Percentiles rank a stretch among this genome's conserved stretches.
Evolutionary conservation across 2,329 filamentous ascomycete species (phyloP).

Genomic region (Parastagonospora nodorum): DNA sequence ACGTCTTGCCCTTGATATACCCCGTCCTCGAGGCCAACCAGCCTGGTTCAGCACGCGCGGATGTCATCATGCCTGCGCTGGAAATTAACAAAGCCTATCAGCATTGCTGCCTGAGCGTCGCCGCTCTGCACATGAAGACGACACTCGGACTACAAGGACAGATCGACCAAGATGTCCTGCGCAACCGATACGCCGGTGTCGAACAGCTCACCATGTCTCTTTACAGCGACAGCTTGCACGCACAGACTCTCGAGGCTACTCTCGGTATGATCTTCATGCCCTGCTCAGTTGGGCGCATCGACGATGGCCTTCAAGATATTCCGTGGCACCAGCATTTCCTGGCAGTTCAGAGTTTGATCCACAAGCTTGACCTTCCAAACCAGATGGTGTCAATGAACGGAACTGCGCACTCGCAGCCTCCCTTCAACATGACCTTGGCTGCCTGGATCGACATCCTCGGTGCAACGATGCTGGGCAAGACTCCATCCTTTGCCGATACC

Average conservation of each 20-base stretch:
- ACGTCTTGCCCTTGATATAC: constrained; percentile 86
- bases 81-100: constrained; percentile 92
- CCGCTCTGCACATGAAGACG: constrained; percentile 89
- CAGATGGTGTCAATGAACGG: constrained; percentile 64
- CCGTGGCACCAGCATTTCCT: constrained; percentile 98
- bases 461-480: constrained; percentile 84
- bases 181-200: constrained; percentile 87
- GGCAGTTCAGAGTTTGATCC: constrained; percentile 81
- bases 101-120: constrained; percentile 92
- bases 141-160: constrained; percentile 69
- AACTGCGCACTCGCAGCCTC: constrained; percentile 66
- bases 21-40: constrained; percentile 91
- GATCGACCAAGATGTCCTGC: constrained; percentile 88
- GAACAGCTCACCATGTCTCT: constrained; percentile 83
- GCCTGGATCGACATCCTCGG: constrained; percentile 98
- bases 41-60: constrained; percentile 77
- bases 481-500: constrained; percentile 89
- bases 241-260: constrained; percentile 88
- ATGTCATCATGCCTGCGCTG: constrained; percentile 84
- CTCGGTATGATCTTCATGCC: constrained; percentile 97
- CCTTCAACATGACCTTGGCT: constrained; percentile 94
- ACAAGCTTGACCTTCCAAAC: constrained; percentile 79
- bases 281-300: constrained; percentile 83
- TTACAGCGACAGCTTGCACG: constrained; percentile 78
- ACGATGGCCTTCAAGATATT: constrained; percentile 86